phyloP scores from a whole-genome alignment of 176 grass and related monocot genomes.

The Oryza glaberrima region DNA sequence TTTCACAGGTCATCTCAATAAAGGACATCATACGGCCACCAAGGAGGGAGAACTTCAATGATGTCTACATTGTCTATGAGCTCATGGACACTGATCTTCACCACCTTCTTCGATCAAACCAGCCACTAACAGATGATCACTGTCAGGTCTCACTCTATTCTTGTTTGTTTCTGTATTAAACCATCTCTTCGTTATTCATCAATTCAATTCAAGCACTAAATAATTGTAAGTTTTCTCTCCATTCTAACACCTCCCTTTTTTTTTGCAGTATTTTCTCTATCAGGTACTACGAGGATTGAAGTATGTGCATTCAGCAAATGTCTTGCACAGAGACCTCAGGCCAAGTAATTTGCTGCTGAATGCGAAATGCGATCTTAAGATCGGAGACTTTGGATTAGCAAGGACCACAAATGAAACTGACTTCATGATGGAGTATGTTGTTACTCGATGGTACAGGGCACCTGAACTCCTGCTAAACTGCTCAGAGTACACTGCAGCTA shows the following conservation, averaged over 20 bases:
- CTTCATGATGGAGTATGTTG: conserved; percentile 99
- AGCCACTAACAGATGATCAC: conserved; percentile 88
- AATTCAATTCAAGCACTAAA: conserved; percentile 5
- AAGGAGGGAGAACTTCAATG: conserved; percentile 90
- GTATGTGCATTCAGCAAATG: conserved; percentile 92
- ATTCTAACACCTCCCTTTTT: not conserved
- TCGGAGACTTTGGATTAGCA: conserved; percentile 91
- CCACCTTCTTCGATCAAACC: conserved; percentile 85
- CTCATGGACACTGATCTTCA: conserved; percentile 99
- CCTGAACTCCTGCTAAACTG: conserved; percentile 96
- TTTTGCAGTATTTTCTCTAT: conserved; percentile 85
- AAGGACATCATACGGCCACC: conserved; percentile 98
- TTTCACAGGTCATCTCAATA: conserved; percentile 77
- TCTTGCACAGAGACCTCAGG: conserved; percentile 95
- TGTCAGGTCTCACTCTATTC: conserved; percentile 58
- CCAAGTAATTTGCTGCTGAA: conserved; percentile 91
- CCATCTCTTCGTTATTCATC: not conserved
- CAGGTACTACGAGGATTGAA: conserved; percentile 93
- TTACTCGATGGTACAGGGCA: conserved; percentile 92
- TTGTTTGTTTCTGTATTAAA: not conserved
- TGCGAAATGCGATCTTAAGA: conserved; percentile 93
- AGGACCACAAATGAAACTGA: conserved; percentile 96
- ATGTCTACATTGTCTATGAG: conserved; percentile 95
- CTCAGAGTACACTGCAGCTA: conserved; percentile 95
- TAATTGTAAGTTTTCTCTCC: not conserved